Conservation (phyloP, 495 filamentous ascomycete species). For the Podospora tetraspora region DNA sequence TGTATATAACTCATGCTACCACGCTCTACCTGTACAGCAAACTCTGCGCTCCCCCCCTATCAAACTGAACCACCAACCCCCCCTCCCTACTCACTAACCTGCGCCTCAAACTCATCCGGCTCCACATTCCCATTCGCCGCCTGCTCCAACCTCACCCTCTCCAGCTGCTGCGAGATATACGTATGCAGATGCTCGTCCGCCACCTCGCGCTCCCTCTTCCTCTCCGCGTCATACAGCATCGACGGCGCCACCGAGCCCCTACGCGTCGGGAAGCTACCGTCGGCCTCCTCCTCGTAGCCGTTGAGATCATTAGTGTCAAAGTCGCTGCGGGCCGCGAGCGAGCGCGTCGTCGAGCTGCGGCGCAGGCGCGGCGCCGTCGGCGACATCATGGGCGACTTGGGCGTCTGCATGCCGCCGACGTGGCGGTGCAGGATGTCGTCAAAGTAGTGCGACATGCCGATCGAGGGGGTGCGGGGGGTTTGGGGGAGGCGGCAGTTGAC, state of each 20-base stretch:
- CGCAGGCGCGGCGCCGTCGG: conserved; percentile 52
- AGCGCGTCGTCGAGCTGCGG: conserved; percentile 76
- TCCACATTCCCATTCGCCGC: conserved; percentile 31
- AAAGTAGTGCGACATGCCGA: conserved; percentile 86
- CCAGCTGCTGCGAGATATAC: conserved; percentile 67
- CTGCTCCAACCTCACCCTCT: conserved; percentile 48
- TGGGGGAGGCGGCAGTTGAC: conserved; percentile 88
- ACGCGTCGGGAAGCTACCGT: conserved; percentile 27
- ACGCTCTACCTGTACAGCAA: neutral
- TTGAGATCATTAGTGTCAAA: conserved; percentile 50
- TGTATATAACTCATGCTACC: neutral
- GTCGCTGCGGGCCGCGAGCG: conserved; percentile 83
- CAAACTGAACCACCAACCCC: no score
- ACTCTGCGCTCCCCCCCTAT: conserved; percentile 2
- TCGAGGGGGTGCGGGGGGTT: conserved; percentile 79
- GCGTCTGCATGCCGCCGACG: conserved; percentile 24
- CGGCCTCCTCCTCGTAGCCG: conserved; percentile 32
- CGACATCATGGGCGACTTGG: conserved; percentile 36
- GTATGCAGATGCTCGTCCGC: conserved; percentile 61
- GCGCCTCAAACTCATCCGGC: conserved; percentile 50
- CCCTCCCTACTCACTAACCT: conserved; percentile 3
- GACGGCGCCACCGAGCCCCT: conserved; percentile 24
- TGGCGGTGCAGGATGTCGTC: conserved; percentile 76
- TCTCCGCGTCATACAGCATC: conserved; percentile 26
- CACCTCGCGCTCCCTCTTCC: conserved; percentile 42